These are phyloP conservation scores for Aegilops bicornis DNA, from an alignment of 176 grass and related monocot genomes.

Conservation along the genomic window DNA sequence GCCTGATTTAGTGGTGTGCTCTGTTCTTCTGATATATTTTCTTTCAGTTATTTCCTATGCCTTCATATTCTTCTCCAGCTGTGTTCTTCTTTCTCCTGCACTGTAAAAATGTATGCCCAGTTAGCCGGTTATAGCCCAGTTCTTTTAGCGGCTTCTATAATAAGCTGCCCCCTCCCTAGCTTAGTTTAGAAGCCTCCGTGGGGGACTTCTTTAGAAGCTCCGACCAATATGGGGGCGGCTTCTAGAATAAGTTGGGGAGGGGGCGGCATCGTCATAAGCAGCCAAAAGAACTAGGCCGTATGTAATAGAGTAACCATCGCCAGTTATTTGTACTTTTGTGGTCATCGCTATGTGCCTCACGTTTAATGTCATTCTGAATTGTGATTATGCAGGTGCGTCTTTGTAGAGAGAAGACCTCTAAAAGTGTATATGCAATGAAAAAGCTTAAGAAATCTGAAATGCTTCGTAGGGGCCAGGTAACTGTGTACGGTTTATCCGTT, in stretches of 20 bases:
- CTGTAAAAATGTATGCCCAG: background rate
- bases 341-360: background rate
- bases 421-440: slow-evolving; percentile 98
- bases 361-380: slow-evolving; percentile 19
- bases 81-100: slow-evolving; percentile 4
- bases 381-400: slow-evolving; percentile 78
- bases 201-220: no score
- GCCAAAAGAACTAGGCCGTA: no score
- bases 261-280: no score
- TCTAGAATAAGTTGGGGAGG: no score
- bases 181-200: no score
- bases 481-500: slow-evolving; percentile 30
- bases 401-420: slow-evolving; percentile 87
- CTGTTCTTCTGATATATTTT: background rate
- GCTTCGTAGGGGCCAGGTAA: slow-evolving; percentile 99
- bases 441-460: slow-evolving; percentile 99
- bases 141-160: no score
- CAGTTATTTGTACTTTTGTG: background rate
- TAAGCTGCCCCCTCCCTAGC: no score
- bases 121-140: background rate
- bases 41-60: background rate
- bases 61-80: background rate
- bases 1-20: background rate
- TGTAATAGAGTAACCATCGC: background rate
- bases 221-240: no score